Conservation (phyloP, 805 yeast species). For the Lipomyces yamadae region DNA sequence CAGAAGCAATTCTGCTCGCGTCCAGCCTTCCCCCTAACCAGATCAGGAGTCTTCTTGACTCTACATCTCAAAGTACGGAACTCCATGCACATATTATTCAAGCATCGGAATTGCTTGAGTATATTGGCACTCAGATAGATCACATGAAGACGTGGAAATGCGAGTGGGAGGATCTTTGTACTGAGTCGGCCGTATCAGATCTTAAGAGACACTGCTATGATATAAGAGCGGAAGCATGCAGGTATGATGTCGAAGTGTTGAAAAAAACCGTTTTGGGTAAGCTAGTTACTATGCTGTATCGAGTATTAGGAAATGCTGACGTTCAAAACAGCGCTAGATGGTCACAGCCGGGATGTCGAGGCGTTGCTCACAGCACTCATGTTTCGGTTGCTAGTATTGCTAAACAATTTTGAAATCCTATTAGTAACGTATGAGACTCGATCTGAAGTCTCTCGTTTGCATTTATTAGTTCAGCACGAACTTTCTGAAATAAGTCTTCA, state of each 20-base stretch:
- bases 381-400: constrained; percentile 20
- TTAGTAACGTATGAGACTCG: constrained; percentile 15
- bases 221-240: neutral
- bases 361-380: constrained; percentile 19
- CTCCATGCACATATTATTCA: constrained; percentile 12
- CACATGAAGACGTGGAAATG: constrained; percentile 16
- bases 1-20: neutral
- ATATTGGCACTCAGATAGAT: neutral
- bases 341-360: constrained; percentile 6
- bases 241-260: neutral
- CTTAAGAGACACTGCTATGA: neutral
- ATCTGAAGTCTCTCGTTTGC: constrained; percentile 14
- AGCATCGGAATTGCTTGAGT: neutral
- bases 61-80: neutral
- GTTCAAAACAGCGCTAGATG: neutral
- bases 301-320: neutral
- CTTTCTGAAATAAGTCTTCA: constrained; percentile 12
- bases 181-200: neutral
- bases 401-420: constrained; percentile 11
- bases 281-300: neutral
- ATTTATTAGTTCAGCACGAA: neutral
- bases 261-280: constrained; percentile 8
- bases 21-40: neutral
- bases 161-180: constrained; percentile 14
- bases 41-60: neutral